phyloP scores from a whole-genome alignment of 176 grass and related monocot species.

The Avena insularis region DNA sequence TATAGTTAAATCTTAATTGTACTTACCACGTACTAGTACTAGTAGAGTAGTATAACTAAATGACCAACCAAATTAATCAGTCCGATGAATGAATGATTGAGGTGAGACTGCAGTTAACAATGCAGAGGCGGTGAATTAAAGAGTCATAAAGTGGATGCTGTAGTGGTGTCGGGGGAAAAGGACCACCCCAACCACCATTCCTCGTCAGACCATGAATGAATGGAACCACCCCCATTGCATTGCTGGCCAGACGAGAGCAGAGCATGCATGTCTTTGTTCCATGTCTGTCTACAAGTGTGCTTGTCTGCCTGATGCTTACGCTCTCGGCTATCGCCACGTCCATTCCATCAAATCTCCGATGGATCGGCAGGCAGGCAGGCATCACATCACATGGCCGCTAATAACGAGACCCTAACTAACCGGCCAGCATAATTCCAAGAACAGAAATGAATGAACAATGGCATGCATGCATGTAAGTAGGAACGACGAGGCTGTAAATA shows the following conservation, averaged over 20 bases:
- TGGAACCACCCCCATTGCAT: background rate
- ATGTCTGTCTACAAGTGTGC: background rate
- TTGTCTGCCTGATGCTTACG: slow-evolving; percentile 35
- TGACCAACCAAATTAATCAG: background rate
- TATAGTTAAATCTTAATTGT: background rate
- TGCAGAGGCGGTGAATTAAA: background rate
- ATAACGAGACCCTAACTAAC: slow-evolving; percentile 13
- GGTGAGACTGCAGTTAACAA: background rate
- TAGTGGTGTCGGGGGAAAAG: slow-evolving; percentile 45
- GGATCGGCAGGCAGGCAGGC: background rate
- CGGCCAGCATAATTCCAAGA: background rate
- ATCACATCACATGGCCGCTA: slow-evolving; percentile 7
- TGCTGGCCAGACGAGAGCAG: slow-evolving; percentile 3
- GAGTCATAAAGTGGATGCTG: slow-evolving; percentile 31
- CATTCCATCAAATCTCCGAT: background rate
- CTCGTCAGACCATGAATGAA: background rate
- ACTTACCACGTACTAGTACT: background rate
- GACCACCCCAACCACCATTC: slow-evolving; percentile 52
- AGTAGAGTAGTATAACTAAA: background rate
- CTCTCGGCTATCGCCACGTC: slow-evolving; percentile 34
- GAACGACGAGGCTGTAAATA: background rate
- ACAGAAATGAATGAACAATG: background rate
- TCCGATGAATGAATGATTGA: background rate
- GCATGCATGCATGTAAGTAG: background rate
- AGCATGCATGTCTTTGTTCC: background rate